phyloP scores from a whole-genome alignment of 495 filamentous ascomycete species.

The Tuber borchii region DNA sequence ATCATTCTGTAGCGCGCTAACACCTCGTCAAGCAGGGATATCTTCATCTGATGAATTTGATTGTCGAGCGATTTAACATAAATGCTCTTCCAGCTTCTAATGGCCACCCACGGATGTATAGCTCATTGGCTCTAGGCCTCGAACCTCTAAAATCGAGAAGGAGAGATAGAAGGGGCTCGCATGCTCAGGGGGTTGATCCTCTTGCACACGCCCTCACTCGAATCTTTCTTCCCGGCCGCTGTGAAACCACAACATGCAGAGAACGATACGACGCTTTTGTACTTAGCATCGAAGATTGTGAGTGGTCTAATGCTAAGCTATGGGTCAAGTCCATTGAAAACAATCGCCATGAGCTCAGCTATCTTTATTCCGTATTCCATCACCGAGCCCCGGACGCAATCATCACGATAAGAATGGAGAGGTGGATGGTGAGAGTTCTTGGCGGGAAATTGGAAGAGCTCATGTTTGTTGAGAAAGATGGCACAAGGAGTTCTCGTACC shows the following conservation, averaged over 20 bases:
- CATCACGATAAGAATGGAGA: conserved; percentile 26
- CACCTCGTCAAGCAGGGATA: conserved; percentile 17
- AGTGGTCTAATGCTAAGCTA: conserved; percentile 10
- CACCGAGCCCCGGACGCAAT: conserved; percentile 19
- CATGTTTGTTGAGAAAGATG: not conserved
- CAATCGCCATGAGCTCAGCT: conserved; percentile 18
- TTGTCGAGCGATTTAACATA: conserved; percentile 19
- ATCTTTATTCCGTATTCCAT: conserved; percentile 3
- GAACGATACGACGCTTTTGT: conserved; percentile 18
- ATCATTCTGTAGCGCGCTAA: conserved; percentile 8
- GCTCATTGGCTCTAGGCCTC: not conserved
- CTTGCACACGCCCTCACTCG: conserved; percentile 15
- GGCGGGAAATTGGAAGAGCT: conserved; percentile 17
- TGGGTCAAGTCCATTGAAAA: conserved; percentile 19
- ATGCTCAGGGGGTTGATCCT: not conserved
- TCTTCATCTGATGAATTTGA: conserved; percentile 16
- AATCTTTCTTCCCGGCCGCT: conserved; percentile 24
- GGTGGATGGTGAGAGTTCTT: conserved; percentile 15
- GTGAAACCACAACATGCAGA: conserved; percentile 19
- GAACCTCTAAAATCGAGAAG: not conserved
- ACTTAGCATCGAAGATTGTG: not conserved
- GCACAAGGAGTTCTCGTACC: not conserved
- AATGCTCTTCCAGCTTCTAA: conserved; percentile 11
- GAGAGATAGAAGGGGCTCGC: not conserved
- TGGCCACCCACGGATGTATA: conserved; percentile 11